Conservation (phyloP, 768 basidiomycete genomes). For the Trametes cubensis region DNA sequence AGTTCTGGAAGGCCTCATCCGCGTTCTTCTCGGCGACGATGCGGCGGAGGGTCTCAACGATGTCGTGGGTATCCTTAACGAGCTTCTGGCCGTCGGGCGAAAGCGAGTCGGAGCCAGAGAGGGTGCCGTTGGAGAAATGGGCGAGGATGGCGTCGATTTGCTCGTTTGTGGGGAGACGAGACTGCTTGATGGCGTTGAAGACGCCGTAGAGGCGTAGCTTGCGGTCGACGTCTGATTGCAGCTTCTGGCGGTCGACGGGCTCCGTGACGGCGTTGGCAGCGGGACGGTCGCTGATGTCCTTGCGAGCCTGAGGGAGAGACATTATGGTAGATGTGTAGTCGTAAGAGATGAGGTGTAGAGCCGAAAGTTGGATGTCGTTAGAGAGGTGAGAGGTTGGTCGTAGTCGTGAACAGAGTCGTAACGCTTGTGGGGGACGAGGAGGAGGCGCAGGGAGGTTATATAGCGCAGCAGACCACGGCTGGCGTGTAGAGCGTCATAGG, state of each 20-base stretch:
- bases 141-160: slow-evolving; percentile 77
- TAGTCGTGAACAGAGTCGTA: slow-evolving; percentile 18
- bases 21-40: slow-evolving; percentile 82
- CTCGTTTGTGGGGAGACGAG: slow-evolving; percentile 76
- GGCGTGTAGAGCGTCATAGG: slow-evolving; percentile 8
- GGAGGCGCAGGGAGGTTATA: background rate
- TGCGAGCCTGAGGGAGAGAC: slow-evolving; percentile 65
- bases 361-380: slow-evolving; percentile 8
- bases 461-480: background rate
- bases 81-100: slow-evolving; percentile 78
- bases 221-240: slow-evolving; percentile 77
- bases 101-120: slow-evolving; percentile 59
- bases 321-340: slow-evolving; percentile 58
- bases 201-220: slow-evolving; percentile 84
- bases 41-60: slow-evolving; percentile 70
- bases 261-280: slow-evolving; percentile 59
- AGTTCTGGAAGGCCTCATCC: slow-evolving; percentile 93
- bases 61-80: slow-evolving; percentile 71
- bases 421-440: slow-evolving; percentile 1
- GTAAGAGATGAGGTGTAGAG: background rate
- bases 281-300: slow-evolving; percentile 66
- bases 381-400: background rate
- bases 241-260: slow-evolving; percentile 60
- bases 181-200: slow-evolving; percentile 77
- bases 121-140: slow-evolving; percentile 59